Conservation (phyloP, 2,329 filamentous ascomycete genomes). For the Aspergillus sp. region DNA sequence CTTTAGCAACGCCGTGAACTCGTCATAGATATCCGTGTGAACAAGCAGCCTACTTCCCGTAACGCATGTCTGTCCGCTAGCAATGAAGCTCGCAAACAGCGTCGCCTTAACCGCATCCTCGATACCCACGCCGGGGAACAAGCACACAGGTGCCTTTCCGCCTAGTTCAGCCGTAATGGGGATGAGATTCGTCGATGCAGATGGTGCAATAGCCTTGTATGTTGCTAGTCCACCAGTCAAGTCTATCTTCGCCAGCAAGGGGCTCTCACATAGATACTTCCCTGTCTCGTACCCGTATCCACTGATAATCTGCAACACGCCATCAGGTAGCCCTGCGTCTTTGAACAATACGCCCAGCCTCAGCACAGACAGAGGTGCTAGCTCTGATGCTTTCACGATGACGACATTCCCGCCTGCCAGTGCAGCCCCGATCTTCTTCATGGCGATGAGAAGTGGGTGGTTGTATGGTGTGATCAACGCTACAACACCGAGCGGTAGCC, state of each 20-base stretch:
- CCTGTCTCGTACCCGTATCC: slow-evolving; percentile 56
- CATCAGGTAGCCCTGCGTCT: slow-evolving; percentile 47
- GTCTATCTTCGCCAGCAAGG: slow-evolving; percentile 36
- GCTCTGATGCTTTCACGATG: slow-evolving; percentile 44
- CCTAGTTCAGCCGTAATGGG: slow-evolving; percentile 40
- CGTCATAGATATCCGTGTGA: slow-evolving; percentile 47
- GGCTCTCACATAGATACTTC: slow-evolving; percentile 32
- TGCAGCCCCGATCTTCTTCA: slow-evolving; percentile 44
- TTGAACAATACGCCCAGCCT: slow-evolving; percentile 44
- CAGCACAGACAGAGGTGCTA: slow-evolving; percentile 47
- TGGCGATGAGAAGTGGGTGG: slow-evolving; percentile 40
- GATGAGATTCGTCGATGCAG: slow-evolving; percentile 37
- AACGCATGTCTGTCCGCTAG: slow-evolving; percentile 59
- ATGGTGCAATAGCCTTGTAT: slow-evolving; percentile 35
- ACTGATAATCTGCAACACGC: slow-evolving; percentile 51
- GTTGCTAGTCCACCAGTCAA: slow-evolving; percentile 38
- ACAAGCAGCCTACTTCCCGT: slow-evolving; percentile 58
- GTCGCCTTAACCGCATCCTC: slow-evolving; percentile 34
- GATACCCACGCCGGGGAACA: slow-evolving; percentile 37
- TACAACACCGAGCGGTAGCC: slow-evolving; percentile 43
- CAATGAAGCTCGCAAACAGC: slow-evolving; percentile 52
- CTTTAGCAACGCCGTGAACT: slow-evolving; percentile 42
- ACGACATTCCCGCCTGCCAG: slow-evolving; percentile 46
- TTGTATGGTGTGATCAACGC: slow-evolving; percentile 45
- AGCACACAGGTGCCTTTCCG: slow-evolving; percentile 40